Percentiles rank a stretch among this genome's conserved stretches.
Evolutionary conservation across 306 rosid species (phyloP).

Genomic region (Geum urbanum): DNA sequence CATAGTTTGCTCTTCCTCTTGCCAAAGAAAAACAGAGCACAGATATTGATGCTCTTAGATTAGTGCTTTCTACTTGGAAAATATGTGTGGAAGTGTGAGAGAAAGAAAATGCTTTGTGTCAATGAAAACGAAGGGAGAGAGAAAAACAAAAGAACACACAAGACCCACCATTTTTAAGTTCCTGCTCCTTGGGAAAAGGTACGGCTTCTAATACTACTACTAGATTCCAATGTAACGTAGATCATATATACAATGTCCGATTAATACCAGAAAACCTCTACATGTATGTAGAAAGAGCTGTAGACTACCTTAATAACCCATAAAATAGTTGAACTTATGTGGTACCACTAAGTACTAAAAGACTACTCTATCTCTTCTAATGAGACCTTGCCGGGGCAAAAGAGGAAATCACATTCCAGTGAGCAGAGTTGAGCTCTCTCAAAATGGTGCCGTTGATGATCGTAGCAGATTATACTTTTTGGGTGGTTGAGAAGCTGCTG

Average conservation of each 20-base stretch:
- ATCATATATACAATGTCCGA: background rate
- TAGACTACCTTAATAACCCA: constrained; percentile 1
- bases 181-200: constrained; percentile 26
- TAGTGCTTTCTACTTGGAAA: background rate
- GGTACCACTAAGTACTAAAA: background rate
- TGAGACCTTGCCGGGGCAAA: constrained; percentile 10
- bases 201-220: background rate
- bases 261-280: constrained; percentile 8
- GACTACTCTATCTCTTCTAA: constrained; percentile 9
- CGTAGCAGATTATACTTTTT: constrained; percentile 50
- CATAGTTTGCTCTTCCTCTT: no score
- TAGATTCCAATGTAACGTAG: background rate
- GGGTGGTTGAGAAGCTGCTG: constrained; percentile 33
- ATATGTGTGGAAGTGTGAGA: background rate
- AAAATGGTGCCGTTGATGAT: constrained; percentile 83
- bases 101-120: background rate
- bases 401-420: background rate
- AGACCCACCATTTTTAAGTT: constrained; percentile 24
- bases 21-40: no score
- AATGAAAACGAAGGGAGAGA: constrained; percentile 6
- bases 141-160: constrained; percentile 13
- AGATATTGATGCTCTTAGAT: no score
- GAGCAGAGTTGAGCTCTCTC: constrained; percentile 12
- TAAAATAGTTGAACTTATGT: constrained; percentile 11
- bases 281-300: background rate